A percentile compares a stretch with the other conserved stretches of the same genome.
Evolutionary conservation across 768 basidiomycete genomes (phyloP).

Genomic region (Antrodiella citrinella): DNA sequence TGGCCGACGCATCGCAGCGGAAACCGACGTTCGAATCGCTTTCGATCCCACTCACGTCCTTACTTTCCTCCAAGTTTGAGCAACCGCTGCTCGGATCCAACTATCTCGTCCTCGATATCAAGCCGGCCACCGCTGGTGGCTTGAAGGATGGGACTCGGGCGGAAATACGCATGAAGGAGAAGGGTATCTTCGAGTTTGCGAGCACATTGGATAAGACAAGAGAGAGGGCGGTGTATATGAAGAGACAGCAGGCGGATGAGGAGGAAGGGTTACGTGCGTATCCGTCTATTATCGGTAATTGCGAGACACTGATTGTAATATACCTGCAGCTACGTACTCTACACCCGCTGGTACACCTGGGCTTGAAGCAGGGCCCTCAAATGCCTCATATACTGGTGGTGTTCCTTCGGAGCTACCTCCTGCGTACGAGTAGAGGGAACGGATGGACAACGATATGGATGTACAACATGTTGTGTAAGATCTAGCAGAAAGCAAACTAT

Average conservation of each 20-base stretch:
- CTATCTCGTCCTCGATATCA: conserved; percentile 57
- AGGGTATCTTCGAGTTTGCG: conserved; percentile 67
- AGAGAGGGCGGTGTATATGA: conserved; percentile 71
- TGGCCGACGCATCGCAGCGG: conserved; percentile 10
- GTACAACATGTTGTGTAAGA: not conserved
- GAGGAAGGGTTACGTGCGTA: conserved; percentile 57
- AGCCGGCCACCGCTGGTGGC: conserved; percentile 60
- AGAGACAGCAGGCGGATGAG: conserved; percentile 46
- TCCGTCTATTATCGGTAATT: not conserved
- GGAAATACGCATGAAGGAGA: conserved; percentile 62
- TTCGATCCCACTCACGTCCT: conserved; percentile 51
- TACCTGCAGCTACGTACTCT: conserved; percentile 3
- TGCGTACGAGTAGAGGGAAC: conserved; percentile 3
- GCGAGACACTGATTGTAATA: not conserved
- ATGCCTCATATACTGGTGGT: not conserved
- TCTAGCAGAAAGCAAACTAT: not conserved
- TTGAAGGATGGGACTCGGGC: conserved; percentile 54
- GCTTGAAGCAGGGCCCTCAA: not conserved
- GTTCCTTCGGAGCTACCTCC: conserved; percentile 1
- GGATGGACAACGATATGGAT: not conserved
- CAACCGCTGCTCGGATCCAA: conserved; percentile 70
- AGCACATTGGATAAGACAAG: conserved; percentile 68
- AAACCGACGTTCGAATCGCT: conserved; percentile 32
- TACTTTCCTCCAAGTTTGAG: conserved; percentile 64
- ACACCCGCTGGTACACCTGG: conserved; percentile 1